Percentiles rank a stretch among this genome's conserved stretches.
These are phyloP conservation scores for Venturia oleaginea DNA, from an alignment of 2,329 filamentous ascomycete species.

Conservation along the genomic window DNA sequence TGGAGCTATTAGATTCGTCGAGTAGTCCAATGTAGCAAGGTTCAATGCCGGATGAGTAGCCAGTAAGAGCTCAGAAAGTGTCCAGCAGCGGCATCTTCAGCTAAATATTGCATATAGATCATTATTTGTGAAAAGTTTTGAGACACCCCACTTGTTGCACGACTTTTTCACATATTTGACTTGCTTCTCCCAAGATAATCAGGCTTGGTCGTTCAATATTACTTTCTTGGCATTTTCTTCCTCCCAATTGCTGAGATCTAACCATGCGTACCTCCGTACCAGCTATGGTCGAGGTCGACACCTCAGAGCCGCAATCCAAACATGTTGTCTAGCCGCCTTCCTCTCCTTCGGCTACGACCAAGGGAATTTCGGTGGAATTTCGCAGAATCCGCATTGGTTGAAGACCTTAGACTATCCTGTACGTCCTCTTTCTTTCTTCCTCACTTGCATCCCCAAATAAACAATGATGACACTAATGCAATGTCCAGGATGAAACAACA, in stretches of 20 bases:
- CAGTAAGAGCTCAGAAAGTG: too few species aligned
- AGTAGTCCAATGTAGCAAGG: neutral
- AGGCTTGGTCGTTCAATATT: too few species aligned
- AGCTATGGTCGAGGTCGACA: conserved; percentile 15
- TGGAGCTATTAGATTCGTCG: neutral
- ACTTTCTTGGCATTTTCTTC: too few species aligned
- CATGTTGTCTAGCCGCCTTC: conserved; percentile 18
- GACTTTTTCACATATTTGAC: neutral
- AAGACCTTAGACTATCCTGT: conserved; percentile 30
- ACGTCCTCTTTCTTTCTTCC: conserved; percentile 19
- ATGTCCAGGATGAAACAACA: neutral
- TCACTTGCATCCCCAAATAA: too few species aligned
- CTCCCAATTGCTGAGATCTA: too few species aligned
- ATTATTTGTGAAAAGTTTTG: too few species aligned
- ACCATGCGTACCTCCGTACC: neutral
- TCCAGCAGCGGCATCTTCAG: too few species aligned
- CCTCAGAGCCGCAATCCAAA: conserved; percentile 15
- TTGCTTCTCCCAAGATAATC: neutral
- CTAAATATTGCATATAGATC: too few species aligned
- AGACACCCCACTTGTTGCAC: too few species aligned
- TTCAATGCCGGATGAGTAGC: too few species aligned
- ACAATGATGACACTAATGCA: too few species aligned
- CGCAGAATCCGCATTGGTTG: conserved; percentile 38
- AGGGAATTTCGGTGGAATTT: conserved; percentile 40
- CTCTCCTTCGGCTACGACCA: conserved; percentile 38